These are phyloP conservation scores for Anastatica hierochuntica DNA, from an alignment of 345 rosid genomes.

Conservation along the genomic window DNA sequence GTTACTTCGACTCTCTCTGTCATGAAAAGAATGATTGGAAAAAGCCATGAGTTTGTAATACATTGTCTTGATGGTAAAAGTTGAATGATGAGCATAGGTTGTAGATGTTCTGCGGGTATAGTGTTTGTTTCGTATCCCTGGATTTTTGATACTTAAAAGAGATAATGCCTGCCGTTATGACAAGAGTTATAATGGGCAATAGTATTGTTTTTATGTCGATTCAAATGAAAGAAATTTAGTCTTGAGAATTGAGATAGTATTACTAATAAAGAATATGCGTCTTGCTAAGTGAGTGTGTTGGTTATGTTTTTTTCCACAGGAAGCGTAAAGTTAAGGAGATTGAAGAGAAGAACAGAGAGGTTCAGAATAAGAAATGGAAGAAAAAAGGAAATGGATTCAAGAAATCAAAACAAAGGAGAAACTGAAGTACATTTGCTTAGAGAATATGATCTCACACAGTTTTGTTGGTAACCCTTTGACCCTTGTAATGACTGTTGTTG, in stretches of 20 bases:
- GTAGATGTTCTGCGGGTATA: not conserved
- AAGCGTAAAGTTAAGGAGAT: slow-evolving; percentile 86
- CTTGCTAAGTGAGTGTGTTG: slow-evolving; percentile 2
- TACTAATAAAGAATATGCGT: not conserved
- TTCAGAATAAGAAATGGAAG: slow-evolving; percentile 74
- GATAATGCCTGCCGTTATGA: too few relatives aligned
- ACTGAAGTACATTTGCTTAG: slow-evolving; percentile 27
- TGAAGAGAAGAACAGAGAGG: slow-evolving; percentile 49
- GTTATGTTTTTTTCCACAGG: slow-evolving; percentile 28
- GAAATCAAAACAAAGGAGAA: slow-evolving; percentile 56
- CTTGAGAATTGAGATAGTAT: not conserved
- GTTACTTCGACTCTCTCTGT: not conserved
- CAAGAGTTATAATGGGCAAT: not conserved
- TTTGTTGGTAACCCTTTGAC: too few relatives aligned
- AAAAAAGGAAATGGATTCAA: slow-evolving; percentile 46
- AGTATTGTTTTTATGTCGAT: not conserved
- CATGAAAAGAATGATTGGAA: too few relatives aligned
- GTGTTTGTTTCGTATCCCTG: too few relatives aligned
- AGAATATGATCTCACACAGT: too few relatives aligned
- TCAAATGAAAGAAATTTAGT: too few relatives aligned
- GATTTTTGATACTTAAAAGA: too few relatives aligned
- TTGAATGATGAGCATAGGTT: too few relatives aligned
- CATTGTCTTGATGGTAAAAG: too few relatives aligned
- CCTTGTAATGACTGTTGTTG: too few relatives aligned
- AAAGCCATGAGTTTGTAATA: too few relatives aligned